Evolutionary conservation across 2,329 filamentous ascomycete genomes (phyloP), one percentile per base, ranked within the genome.

Genomic region (Coniochaeta sp.): DNA sequence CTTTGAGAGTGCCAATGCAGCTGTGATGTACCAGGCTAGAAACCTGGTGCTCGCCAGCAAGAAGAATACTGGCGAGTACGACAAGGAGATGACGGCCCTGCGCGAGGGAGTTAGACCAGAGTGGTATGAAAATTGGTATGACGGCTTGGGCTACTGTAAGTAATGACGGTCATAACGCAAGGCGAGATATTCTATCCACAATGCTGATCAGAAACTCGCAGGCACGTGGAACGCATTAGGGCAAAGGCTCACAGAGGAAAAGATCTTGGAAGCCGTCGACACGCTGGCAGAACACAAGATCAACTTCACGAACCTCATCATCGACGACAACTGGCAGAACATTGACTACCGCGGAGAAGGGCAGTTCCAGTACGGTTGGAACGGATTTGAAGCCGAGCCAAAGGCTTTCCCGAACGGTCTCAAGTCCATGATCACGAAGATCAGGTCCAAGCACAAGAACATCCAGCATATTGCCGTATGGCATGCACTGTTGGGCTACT

Each of bases 281-380:
- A 76, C 79, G 1, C 72, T 99, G 10, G 78, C 84, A 4, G 73
- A 82, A 27, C 78, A 87, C 52, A 79, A 85, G 1, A 89, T 99
- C 61, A 83, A 86, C 38, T 78, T 97, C 45, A 85, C 83, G 0
- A 95, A 85, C 61, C 75, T 99, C 2, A 96, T 97, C 55, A 95
- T 99, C 56, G 94, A 99, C 60, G 94, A 99, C 64, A 95, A 95
- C 60, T 99, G 94, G 94, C 91, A 96, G 67, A 82, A 86, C 8
- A 77, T 95, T 46, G 82, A 80, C 57, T 69, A 75, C 27, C 59
- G 63, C 22, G 75, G 75, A 0, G 62, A 73, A 4, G 72, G 74
- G 16, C 77, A 81, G 56, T 82, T 78, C 55, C 76, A 80, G 48
- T 70, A 79, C 52, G 79, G 84, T 22, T 95, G 88, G 90, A 80